Evolutionary conservation across 768 basidiomycete genomes (phyloP).

Genomic region (Butyriboletus loyo): DNA sequence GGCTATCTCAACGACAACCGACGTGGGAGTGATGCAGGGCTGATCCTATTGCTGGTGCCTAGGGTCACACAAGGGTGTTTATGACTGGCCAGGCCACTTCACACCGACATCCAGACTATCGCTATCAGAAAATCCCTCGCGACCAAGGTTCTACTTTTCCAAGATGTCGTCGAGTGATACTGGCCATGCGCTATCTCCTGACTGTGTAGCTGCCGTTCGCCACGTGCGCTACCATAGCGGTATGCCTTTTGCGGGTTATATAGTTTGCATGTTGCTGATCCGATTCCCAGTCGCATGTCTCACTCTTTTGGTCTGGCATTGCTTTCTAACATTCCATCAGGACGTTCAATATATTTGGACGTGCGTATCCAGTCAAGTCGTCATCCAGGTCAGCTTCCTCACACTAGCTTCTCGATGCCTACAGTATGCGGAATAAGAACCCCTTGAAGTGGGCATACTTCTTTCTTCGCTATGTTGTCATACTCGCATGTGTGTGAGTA

Average conservation of each 20-base stretch:
- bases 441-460: too few relatives aligned
- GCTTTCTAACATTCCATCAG: constrained; percentile 13
- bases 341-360: constrained; percentile 21
- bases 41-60: not conserved
- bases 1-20: not conserved
- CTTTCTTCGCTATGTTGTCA: too few relatives aligned
- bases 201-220: not conserved
- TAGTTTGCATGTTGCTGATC: not conserved
- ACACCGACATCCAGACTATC: not conserved
- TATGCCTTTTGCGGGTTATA: not conserved
- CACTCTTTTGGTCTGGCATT: constrained; percentile 12
- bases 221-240: constrained; percentile 13
- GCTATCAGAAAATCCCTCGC: not conserved
- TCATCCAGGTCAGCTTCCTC: not conserved
- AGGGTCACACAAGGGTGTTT: not conserved
- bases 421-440: too few relatives aligned
- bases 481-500: constrained; percentile 21
- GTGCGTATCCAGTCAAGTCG: constrained; percentile 9
- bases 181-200: not conserved
- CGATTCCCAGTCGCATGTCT: constrained; percentile 10
- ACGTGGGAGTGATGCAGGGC: constrained; percentile 4
- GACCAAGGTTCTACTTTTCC: not conserved
- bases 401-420: too few relatives aligned
- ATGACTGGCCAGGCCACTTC: not conserved
- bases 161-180: not conserved